Evolutionary conservation across 2,329 filamentous ascomycete species (phyloP).

Genomic region (Fusarium piperis): DNA sequence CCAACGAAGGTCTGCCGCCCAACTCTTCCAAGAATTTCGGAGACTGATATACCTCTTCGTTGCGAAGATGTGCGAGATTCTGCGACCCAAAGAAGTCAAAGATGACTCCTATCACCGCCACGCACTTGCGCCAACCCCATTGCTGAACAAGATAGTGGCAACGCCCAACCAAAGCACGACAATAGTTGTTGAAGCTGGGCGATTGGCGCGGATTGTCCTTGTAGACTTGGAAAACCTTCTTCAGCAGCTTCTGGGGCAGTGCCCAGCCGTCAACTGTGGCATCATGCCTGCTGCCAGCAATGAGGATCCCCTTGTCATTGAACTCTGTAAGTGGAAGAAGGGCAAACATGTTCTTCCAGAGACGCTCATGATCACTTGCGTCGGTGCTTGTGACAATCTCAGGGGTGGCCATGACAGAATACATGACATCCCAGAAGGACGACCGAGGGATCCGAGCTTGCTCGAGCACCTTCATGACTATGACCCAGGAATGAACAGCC

Average conservation of each 20-base stretch:
- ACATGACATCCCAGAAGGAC: constrained; percentile 70
- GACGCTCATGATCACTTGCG: constrained; percentile 60
- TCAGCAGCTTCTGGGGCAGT: constrained; percentile 66
- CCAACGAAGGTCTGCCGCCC: constrained; percentile 55
- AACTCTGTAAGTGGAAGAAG: constrained; percentile 71
- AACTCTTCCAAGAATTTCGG: constrained; percentile 70
- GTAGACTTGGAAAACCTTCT: constrained; percentile 68
- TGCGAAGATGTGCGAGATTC: constrained; percentile 69
- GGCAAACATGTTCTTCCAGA: constrained; percentile 69
- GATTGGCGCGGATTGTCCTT: constrained; percentile 63
- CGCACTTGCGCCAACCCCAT: constrained; percentile 72
- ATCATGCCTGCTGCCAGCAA: constrained; percentile 46
- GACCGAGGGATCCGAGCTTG: constrained; percentile 59
- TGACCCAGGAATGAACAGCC: constrained; percentile 65
- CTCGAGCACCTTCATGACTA: constrained; percentile 64
- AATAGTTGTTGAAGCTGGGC: constrained; percentile 73
- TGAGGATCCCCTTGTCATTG: constrained; percentile 61
- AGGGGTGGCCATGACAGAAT: constrained; percentile 53
- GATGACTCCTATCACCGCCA: constrained; percentile 66
- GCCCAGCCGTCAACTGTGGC: constrained; percentile 64
- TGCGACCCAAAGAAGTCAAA: constrained; percentile 76
- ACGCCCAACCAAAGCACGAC: constrained; percentile 65
- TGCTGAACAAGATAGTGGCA: constrained; percentile 71
- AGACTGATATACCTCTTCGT: constrained; percentile 70
- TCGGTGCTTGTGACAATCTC: constrained; percentile 51